Evolutionary conservation across 1,284 basidiomycete genomes (phyloP), one percentile per base, ranked within the genome.

Genomic region (Rhodotorula sp.): DNA sequence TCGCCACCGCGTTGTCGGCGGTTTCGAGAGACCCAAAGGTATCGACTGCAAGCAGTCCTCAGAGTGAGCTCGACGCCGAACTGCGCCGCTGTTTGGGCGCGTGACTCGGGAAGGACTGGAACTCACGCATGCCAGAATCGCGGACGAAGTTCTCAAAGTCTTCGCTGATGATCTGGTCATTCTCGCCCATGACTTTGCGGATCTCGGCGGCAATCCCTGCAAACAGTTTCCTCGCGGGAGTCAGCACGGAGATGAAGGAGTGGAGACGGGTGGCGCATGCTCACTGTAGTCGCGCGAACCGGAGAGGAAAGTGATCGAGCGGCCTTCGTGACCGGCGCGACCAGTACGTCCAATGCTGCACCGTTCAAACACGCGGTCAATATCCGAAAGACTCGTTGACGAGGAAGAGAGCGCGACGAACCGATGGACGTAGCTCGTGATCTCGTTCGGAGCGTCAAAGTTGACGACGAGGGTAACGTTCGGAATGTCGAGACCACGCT

Each of bases 341-440:
- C 96, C 96, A 39, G 97, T 99, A 75, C 96, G 89, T 48, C 96
- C 96, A 34, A 99, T 96, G 60, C 65, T 63, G 62, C n/a, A 18
- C 5, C 5, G n/a, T 5, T 0, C 3, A 26, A 29, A 5, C 39
- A 14, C 8, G 8, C 8, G 10, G 39, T 43, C 39, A 43, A 43
- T 43, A 7, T 43, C 10, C 10, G 10, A 12, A 43, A 12, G 12
- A 43, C 39, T 34, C 10, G 39, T 39, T 8, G 7, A 18, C 16
- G 34, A 12, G 23, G 20, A 26, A 14, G 31, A 6, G 4, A 43
- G 39, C 39, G 39, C 39, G 10, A 26, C 62, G 52, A 39, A 63
- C 70, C 97, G 89, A 81, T 99, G 97, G 68, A 99, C 97, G 82
- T 99, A 99, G 82, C 98, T 95, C 84, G 99, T 98, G 26, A 56